These are phyloP conservation scores for Taiozyma sp. DNA, from an alignment of 1,139 yeast species.

Conservation along the genomic window DNA sequence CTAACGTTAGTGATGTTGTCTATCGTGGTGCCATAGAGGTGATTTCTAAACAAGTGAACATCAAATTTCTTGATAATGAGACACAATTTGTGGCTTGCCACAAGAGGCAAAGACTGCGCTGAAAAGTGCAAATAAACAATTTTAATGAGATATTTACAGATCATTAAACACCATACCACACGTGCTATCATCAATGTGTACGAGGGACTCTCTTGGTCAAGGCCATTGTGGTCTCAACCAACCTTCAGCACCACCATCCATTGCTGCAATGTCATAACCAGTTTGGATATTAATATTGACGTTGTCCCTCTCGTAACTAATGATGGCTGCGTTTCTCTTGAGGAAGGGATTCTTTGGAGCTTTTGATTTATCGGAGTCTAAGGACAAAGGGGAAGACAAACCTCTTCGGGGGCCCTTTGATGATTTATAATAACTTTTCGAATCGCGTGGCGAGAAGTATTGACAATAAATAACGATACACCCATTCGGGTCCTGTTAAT, in stretches of 20 bases:
- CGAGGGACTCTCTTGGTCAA: conserved; percentile 41
- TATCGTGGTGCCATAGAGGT: neutral
- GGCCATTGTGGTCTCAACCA: conserved; percentile 75
- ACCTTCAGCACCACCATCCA: conserved; percentile 86
- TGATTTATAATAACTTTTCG: too few relatives aligned
- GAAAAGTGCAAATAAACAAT: too few relatives aligned
- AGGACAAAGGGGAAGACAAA: too few relatives aligned
- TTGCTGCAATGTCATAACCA: conserved; percentile 52
- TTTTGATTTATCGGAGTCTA: too few relatives aligned
- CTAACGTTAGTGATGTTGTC: neutral
- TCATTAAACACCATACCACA: neutral
- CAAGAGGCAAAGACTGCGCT: neutral
- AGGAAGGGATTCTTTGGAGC: too few relatives aligned
- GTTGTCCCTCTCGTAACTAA: conserved; percentile 45
- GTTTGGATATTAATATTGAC: conserved; percentile 26
- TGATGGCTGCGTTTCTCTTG: conserved; percentile 74
- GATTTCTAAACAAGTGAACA: neutral
- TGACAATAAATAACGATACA: too few relatives aligned
- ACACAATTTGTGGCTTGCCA: neutral
- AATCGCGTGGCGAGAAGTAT: too few relatives aligned
- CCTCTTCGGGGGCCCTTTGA: too few relatives aligned
- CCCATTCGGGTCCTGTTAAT: too few relatives aligned
- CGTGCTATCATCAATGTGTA: conserved; percentile 11
- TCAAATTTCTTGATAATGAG: neutral
- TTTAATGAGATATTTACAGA: neutral